Conservation (phyloP, 257 asterid genomes). For the Fraxinus americana region DNA sequence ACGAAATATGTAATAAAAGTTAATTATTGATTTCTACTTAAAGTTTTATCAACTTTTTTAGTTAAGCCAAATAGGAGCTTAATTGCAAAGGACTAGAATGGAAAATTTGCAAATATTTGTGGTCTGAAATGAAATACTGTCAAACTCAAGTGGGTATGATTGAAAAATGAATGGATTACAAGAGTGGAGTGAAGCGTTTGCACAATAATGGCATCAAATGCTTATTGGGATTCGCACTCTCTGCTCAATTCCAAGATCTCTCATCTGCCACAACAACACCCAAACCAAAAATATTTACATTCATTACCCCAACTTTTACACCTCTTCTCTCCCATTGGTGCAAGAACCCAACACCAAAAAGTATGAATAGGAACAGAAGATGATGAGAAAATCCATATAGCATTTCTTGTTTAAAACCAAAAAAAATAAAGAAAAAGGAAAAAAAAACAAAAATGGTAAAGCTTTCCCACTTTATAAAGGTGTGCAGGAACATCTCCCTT, state of each 20-base stretch:
- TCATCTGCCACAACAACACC: not conserved
- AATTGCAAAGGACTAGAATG: not conserved
- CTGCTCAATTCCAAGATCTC: not conserved
- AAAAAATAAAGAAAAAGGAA: not conserved
- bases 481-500: not conserved
- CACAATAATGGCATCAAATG: conserved; percentile 28
- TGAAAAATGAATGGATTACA: not conserved
- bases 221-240: conserved; percentile 35
- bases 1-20: too few species aligned
- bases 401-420: not conserved
- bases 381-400: not conserved
- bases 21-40: too few species aligned
- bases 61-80: too few species aligned
- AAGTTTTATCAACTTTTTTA: too few species aligned
- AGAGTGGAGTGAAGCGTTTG: not conserved
- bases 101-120: not conserved
- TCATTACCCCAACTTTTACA: not conserved
- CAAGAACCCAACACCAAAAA: conserved; percentile 4
- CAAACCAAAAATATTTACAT: not conserved
- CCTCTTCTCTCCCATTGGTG: not conserved
- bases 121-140: not conserved
- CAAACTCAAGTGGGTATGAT: not conserved
- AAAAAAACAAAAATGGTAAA: not conserved
- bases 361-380: not conserved
- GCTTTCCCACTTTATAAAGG: conserved; percentile 5